Conservation (phyloP, 345 rosid genomes). For the Garcia nutans region DNA sequence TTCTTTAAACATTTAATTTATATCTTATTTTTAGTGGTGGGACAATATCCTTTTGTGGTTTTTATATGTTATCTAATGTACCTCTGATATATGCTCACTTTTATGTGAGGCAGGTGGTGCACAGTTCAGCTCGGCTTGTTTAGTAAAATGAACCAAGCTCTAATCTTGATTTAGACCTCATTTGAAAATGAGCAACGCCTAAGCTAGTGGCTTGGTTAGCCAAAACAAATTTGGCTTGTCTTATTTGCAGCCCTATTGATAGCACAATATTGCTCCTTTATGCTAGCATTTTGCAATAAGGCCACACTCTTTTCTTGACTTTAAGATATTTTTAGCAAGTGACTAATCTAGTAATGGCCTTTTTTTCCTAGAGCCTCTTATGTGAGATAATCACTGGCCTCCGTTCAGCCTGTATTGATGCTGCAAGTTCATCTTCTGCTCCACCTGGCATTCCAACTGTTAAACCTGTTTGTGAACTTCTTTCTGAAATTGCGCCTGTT, state of each 20-base stretch:
- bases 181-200: no score
- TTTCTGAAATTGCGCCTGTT: slow-evolving; percentile 55
- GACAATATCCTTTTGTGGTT: background rate
- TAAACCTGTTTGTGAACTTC: slow-evolving; percentile 65
- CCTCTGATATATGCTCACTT: background rate
- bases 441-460: slow-evolving; percentile 51
- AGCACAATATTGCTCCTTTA: no score
- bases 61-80: background rate
- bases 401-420: slow-evolving; percentile 56
- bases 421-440: slow-evolving; percentile 85
- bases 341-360: background rate
- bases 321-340: background rate
- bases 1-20: background rate
- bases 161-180: no score
- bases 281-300: background rate
- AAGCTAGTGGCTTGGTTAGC: no score
- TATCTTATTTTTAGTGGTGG: background rate
- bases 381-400: slow-evolving; percentile 80
- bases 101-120: no score
- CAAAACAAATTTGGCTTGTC: no score
- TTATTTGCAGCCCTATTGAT: no score
- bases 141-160: no score
- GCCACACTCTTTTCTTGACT: background rate
- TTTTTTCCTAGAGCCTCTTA: slow-evolving; percentile 55
- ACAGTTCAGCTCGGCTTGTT: no score